Conservation (phyloP, 2,329 filamentous ascomycete species). For the Dothideomycetes sp. region DNA sequence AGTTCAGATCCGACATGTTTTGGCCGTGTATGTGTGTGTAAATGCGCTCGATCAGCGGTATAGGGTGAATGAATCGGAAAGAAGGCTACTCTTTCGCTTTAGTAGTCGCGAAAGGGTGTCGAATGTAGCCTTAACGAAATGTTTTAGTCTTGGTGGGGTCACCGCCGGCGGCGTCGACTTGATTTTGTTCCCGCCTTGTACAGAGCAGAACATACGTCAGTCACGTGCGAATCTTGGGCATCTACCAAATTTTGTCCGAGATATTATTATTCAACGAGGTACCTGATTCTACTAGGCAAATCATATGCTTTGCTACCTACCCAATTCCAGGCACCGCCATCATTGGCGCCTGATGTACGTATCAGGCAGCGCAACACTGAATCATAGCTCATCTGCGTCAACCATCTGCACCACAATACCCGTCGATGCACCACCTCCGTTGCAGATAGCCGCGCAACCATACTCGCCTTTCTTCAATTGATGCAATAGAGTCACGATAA, state of each 20-base stretch:
- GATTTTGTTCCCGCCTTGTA: background rate
- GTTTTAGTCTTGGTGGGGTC: background rate
- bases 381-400: slow-evolving; percentile 44
- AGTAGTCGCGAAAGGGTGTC: no score
- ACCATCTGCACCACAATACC: slow-evolving; percentile 76
- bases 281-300: background rate
- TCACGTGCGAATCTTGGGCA: background rate
- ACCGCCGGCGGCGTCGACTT: background rate
- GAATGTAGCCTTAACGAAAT: no score
- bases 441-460: slow-evolving; percentile 92
- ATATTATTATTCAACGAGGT: background rate
- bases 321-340: background rate
- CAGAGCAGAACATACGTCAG: background rate
- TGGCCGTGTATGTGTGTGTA: no score
- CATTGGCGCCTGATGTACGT: no score
- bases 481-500: slow-evolving; percentile 81
- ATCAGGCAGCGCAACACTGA: no score
- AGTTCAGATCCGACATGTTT: slow-evolving; percentile 79
- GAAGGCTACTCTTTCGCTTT: no score
- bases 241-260: background rate
- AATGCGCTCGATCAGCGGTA: no score
- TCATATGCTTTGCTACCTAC: background rate
- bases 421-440: slow-evolving; percentile 86
- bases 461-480: slow-evolving; percentile 89
- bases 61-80: no score